Base-by-base conservation (phyloP, 345 rosid genomes). In the Citrus sp. region DNA sequence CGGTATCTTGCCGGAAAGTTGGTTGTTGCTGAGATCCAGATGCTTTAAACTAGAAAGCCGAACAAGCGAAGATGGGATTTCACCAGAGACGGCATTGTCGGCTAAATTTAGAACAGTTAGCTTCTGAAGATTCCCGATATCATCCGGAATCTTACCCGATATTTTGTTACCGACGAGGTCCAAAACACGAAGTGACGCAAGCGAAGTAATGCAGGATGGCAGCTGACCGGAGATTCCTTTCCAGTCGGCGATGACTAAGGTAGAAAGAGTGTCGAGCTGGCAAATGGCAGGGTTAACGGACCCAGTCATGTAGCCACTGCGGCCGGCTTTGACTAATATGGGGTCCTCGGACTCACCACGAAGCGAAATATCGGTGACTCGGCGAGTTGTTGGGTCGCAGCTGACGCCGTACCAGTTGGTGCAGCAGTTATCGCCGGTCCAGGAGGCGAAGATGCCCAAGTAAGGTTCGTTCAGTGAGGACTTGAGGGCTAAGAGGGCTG, bases 271-370 rank as follows among this genome's bases (percentile, higher is more conserved):
- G 84, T 89, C 87, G 61, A 95, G 92, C n/a, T 80, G 70, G 70
- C 99, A 93, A 58, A 95, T 77, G 73, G 97, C 85, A 12, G 96
- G 94, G 84, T 82, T 85, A 67, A 95, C 88, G 9, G 93, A 82
- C 16, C 99, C 99, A 74, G 97, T 76, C 99, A 95, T 95, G 91
- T 85, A 87, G 51, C 94, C 94, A 32, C 94, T 82, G 56, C 90
- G 87, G 72, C 98, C 97, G 12, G 94, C 88, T 56, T 89, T 89
- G 19, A 78, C 82, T 67, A 95, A 90, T 79, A 93, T 87, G 7
- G 92, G 94, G 78, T 95, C 99, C 82, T 93, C 97, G 0, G 98
- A 93, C 82, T 95, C 99, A 5, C 99, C 99, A 0, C 99, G 97
- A 61, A 95, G 96, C 72, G 85, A 87, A 61, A 95, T 79, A 80